Evolutionary conservation across 1,284 basidiomycete species (phyloP), one percentile per base, ranked within the genome.

Genomic region (Ustilago shanxiensis): DNA sequence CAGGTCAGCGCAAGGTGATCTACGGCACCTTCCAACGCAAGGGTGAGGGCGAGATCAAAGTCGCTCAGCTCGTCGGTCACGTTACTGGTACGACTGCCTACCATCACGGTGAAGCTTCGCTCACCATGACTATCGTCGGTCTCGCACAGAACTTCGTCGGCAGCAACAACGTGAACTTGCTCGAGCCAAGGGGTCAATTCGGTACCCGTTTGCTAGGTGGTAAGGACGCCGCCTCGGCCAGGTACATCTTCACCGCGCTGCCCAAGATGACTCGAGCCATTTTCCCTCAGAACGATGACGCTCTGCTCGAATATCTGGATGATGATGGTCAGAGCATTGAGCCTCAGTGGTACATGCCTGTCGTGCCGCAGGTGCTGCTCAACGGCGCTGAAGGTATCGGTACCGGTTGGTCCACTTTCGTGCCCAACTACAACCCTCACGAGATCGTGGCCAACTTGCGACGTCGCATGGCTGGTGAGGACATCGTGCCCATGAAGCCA

Each of bases 361-460:
- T 95, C 22, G 83, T 98, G 0, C 97, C 97, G 0, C 89, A 97
- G 87, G 89, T 98, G 0, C 89, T 99, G 50, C 88, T 99, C 84
- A 99, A 99, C 82, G 97, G 97, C 16, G 92, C 93, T 16, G 95
- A 98, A 80, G 97, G 97, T 88, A 99, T 99, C 82, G 97, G 97
- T 60, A 99, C 97, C 57, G 95, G 96, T 70, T 99, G 97, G 96
- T 96, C 94, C 83, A 98, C 97, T 0, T 91, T 88, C 50, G 90
- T 99, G 60, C 97, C 97, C 11, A 93, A 93, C 83, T 99, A 92
- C 89, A 98, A 99, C 86, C 97, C 97, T 0, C 87, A 87, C 28
- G 96, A 98, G 70, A 92, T 99, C 55, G 93, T 98, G 20, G 89
- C 89, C 29, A 99, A 99, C 86, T 87, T 99, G 55, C 91, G 92